Percentiles rank a stretch among this genome's conserved stretches.
phyloP scores from a whole-genome alignment of 1,139 yeast genomes.

The Candida gigantensis region DNA sequence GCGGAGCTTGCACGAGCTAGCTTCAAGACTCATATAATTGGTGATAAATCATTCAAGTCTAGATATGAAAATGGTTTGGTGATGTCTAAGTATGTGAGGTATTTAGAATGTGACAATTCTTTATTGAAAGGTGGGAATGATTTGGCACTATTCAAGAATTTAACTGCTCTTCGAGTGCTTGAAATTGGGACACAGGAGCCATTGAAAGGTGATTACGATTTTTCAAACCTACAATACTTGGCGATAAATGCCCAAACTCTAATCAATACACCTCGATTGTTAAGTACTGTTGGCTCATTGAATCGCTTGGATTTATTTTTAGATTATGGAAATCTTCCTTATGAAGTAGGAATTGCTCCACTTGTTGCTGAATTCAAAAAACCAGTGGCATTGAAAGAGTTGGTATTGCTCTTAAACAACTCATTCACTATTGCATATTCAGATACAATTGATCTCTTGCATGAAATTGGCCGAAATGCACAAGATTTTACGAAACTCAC shows the following conservation, averaged over 20 bases:
- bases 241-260: constrained; percentile 24
- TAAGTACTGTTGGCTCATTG: constrained; percentile 14
- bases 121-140: constrained; percentile 17
- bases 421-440: constrained; percentile 12
- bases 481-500: constrained; percentile 14
- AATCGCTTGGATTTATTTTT: constrained; percentile 27
- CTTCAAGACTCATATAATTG: constrained; percentile 17
- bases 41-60: constrained; percentile 19
- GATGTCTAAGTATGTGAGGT: constrained; percentile 22
- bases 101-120: constrained; percentile 29
- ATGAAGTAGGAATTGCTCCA: constrained; percentile 4
- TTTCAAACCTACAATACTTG: constrained; percentile 15
- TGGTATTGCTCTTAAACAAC: constrained; percentile 11
- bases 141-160: constrained; percentile 20
- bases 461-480: constrained; percentile 10
- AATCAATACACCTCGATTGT: constrained; percentile 7
- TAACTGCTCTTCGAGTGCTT: constrained; percentile 24
- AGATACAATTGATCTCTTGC: constrained; percentile 19
- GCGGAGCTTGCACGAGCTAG: constrained; percentile 23
- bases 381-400: constrained; percentile 7
- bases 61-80: constrained; percentile 21
- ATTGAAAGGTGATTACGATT: constrained; percentile 1
- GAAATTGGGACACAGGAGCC: constrained; percentile 15
- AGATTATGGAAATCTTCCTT: constrained; percentile 23
- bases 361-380: constrained; percentile 6